Evolutionary conservation across 2,329 filamentous ascomycete genomes (phyloP).

Genomic region (Beauveria brongniartii): DNA sequence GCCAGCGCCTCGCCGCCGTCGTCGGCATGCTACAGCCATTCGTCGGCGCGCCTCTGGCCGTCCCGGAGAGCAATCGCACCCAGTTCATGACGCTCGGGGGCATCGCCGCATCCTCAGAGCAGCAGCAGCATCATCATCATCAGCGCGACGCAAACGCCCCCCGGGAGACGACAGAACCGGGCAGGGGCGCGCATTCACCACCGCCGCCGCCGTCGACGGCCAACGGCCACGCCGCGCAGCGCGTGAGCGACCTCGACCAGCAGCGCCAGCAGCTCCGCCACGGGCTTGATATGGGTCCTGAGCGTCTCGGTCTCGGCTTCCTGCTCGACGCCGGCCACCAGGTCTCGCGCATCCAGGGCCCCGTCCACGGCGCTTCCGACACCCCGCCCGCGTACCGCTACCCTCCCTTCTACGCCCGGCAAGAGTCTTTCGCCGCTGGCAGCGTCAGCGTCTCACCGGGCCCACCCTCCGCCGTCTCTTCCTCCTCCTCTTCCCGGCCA

Average conservation of each 20-base stretch:
- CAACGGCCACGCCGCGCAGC: conserved; percentile 2
- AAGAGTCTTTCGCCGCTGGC: background rate
- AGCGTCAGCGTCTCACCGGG: background rate
- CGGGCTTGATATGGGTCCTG: conserved; percentile 52
- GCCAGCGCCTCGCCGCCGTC: conserved; percentile 56
- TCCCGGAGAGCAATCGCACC: no score
- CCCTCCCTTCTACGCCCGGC: background rate
- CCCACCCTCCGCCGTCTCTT: background rate
- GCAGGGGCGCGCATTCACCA: background rate
- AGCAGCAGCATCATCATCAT: background rate
- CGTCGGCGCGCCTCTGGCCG: conserved; percentile 23
- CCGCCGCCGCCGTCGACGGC: background rate
- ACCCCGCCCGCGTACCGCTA: conserved; percentile 17
- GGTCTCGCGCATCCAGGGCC: conserved; percentile 43
- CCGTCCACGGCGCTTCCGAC: conserved; percentile 37
- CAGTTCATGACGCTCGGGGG: background rate
- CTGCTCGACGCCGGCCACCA: conserved; percentile 55
- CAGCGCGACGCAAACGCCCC: background rate
- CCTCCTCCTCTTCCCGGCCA: background rate
- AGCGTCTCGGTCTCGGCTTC: conserved; percentile 66
- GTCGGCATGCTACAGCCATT: conserved; percentile 57
- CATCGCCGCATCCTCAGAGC: background rate
- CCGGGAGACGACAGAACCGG: conserved; percentile 16
- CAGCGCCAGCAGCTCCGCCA: conserved; percentile 44
- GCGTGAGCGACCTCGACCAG: conserved; percentile 26